Evolutionary conservation across 2,329 filamentous ascomycete genomes (phyloP), one percentile per base, ranked within the genome.

Genomic region (Botryotinia calthae): DNA sequence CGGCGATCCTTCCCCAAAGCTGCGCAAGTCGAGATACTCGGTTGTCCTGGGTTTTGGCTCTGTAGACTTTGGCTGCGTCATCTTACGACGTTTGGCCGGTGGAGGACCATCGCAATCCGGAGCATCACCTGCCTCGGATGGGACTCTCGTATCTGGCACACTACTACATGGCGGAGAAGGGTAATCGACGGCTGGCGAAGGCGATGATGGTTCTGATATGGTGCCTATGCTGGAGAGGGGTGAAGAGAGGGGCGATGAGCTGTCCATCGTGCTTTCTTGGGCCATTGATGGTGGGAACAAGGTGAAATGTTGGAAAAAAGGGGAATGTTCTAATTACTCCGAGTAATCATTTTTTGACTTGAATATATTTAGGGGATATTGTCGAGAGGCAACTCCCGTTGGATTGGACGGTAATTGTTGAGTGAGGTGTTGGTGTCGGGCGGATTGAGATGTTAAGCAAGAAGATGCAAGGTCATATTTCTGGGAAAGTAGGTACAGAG

Each of bases 71-170:
- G 87, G 85, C 73, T 88, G 86, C 73, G 86, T 84, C 72, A 91
- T 87, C 80, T 90, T 90, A 79, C 92, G 90, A 82, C 92, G 92
- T 85, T 97, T 97, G 71, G 90, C 85, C 46, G 93, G 92, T 54
- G 90, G 90, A 64, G 86, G 87, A 69, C 88, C 89, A 78, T 93
- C 90, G 80, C 66, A 51, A 73, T 78, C 77, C 22, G 65, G 64
- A 46, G 72, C 56, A 58, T 77, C 76, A 65, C 76, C 76, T 34
- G 74, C 71, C 65, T 75, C 73, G 25, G 77, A 74, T 31, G 75
- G 69, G 18, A 74, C 61, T 25, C 74, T 74, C 28, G 74, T 77
- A 46, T 78, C 78, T n/a, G 78, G 76, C 9, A 74, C 72, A 74
- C 78, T 73, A 67, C 75, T 80, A 25, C 76, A 79, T 22, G 76